Conservation (phyloP, 2,329 filamentous ascomycete genomes). For the Fusarium cyanostomum region DNA sequence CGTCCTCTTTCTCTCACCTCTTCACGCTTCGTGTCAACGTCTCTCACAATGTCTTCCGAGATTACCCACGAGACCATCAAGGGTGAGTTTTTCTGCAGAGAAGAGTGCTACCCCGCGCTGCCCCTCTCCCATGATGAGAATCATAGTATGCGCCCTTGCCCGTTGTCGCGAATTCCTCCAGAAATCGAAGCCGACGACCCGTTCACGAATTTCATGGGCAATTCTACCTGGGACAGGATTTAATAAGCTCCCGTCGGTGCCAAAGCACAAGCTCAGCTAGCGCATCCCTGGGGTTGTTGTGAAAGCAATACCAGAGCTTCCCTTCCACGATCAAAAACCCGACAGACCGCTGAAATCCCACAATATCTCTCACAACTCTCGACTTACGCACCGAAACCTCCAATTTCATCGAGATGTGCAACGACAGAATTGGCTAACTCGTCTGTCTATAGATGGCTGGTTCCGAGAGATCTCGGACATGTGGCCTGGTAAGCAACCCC, state of each 20-base stretch:
- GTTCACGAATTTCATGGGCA: not conserved
- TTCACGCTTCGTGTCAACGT: slow-evolving; percentile 26
- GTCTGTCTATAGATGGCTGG: slow-evolving; percentile 83
- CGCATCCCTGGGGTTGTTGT: no score
- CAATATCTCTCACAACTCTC: not conserved
- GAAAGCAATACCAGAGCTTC: not conserved
- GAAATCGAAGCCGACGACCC: not conserved
- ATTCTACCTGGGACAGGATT: not conserved
- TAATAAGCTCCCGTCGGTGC: not conserved
- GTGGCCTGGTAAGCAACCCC: slow-evolving; percentile 76
- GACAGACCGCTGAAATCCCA: not conserved
- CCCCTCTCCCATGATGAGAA: slow-evolving; percentile 42
- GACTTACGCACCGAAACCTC: not conserved
- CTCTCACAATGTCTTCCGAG: slow-evolving; percentile 63
- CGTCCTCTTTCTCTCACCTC: slow-evolving; percentile 8
- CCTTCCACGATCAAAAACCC: not conserved
- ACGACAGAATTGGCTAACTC: slow-evolving; percentile 18
- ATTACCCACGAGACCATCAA: slow-evolving; percentile 81
- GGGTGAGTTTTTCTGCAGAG: slow-evolving; percentile 58
- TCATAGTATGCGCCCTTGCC: slow-evolving; percentile 4
- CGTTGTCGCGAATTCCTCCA: not conserved
- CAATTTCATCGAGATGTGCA: no score
- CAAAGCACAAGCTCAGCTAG: not conserved
- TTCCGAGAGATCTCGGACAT: slow-evolving; percentile 99
- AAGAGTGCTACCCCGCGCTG: slow-evolving; percentile 34